Evolutionary conservation across 805 yeast species (phyloP).

Genomic region (Saturnispora gosingensis): DNA sequence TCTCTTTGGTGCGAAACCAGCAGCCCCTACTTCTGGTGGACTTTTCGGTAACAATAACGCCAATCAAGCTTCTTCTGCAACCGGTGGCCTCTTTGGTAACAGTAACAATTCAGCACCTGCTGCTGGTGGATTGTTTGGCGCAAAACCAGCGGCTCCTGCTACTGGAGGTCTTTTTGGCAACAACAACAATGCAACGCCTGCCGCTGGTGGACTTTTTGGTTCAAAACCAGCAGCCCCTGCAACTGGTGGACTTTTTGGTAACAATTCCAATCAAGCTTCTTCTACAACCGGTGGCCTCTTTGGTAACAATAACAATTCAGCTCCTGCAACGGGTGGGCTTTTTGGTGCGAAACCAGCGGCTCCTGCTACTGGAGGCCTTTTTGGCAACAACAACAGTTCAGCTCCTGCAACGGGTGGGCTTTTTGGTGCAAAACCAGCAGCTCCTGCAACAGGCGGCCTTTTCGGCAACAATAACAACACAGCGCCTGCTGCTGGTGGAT

Average conservation of each 20-base stretch:
- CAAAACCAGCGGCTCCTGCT: constrained; percentile 7
- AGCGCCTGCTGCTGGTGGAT: constrained; percentile 14
- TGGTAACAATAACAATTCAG: constrained; percentile 18
- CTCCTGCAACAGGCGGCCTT: constrained; percentile 15
- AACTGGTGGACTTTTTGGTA: constrained; percentile 29
- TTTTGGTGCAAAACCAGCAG: constrained; percentile 18
- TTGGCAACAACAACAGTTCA: constrained; percentile 24
- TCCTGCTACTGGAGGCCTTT: constrained; percentile 28
- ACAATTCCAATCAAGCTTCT: constrained; percentile 13
- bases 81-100: constrained; percentile 31
- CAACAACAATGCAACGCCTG: constrained; percentile 2
- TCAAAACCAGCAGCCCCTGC: constrained; percentile 7
- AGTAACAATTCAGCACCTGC: constrained; percentile 28
- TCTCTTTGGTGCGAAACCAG: constrained; percentile 16
- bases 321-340: constrained; percentile 14
- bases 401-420: constrained; percentile 13
- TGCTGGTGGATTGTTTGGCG: constrained; percentile 25
- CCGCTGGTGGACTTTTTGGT: constrained; percentile 15
- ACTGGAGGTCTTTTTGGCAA: constrained; percentile 16
- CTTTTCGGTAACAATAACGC: constrained; percentile 10
- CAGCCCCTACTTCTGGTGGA: constrained; percentile 32
- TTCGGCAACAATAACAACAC: constrained; percentile 20
- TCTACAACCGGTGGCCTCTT: constrained; percentile 17
- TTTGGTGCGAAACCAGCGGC: constrained; percentile 19
- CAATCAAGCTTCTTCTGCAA: constrained; percentile 25